Evolutionary conservation across 805 yeast genomes (phyloP).

Genomic region (Spathaspora passalidarum): DNA sequence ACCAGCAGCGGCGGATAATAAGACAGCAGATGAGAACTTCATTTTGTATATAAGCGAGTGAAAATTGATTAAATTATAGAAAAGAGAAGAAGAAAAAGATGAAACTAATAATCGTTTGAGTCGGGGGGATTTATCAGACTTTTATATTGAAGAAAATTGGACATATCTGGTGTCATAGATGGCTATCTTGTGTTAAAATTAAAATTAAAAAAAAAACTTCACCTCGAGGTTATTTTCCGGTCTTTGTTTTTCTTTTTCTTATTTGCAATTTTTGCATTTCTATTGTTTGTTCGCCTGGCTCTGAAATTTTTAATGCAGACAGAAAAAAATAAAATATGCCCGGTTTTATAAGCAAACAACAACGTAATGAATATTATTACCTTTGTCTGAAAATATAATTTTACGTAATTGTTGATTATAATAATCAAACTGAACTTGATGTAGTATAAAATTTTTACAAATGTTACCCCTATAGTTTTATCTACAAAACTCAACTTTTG

Average conservation of each 20-base stretch:
- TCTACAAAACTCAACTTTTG: no score
- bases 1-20: conserved; percentile 25
- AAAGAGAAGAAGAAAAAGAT: conserved; percentile 4
- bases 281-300: not conserved
- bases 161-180: not conserved
- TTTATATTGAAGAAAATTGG: not conserved
- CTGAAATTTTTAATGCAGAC: not conserved
- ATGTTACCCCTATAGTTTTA: no score
- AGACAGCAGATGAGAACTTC: conserved; percentile 34
- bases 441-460: no score
- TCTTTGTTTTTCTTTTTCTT: not conserved
- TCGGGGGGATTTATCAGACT: not conserved
- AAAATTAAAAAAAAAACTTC: not conserved
- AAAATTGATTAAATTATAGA: not conserved
- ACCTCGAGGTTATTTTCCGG: not conserved
- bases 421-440: no score
- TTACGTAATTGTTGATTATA: not conserved
- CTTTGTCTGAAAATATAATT: not conserved
- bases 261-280: not conserved
- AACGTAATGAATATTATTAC: no score
- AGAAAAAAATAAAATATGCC: not conserved
- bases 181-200: no score
- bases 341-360: no score
- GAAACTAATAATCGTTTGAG: not conserved
- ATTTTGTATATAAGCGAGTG: conserved; percentile 25